Percentiles rank a stretch among this genome's conserved stretches.
These are phyloP conservation scores for Solanum arcanum DNA, from an alignment of 257 asterid species.

Conservation along the genomic window DNA sequence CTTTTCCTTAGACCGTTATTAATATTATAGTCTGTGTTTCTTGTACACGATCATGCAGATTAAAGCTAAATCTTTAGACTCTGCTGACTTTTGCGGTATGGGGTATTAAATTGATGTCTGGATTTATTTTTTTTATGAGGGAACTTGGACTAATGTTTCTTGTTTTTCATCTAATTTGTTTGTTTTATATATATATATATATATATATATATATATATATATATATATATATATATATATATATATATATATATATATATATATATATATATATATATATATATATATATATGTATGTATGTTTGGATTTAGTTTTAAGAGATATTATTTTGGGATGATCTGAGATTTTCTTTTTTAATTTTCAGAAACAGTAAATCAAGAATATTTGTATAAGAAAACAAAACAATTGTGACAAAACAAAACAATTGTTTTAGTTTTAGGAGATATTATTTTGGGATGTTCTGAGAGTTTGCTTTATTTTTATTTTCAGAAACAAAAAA, in stretches of 20 bases:
- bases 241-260: neutral
- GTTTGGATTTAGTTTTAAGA: neutral
- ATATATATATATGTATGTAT: neutral
- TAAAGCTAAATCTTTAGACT: neutral
- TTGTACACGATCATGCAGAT: neutral
- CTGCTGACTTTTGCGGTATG: neutral
- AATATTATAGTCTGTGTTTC: neutral
- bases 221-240: neutral
- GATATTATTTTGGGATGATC: neutral
- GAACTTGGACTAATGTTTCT: neutral
- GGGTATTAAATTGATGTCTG: neutral
- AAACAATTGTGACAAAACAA: neutral
- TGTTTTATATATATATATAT: neutral
- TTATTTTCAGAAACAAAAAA: neutral
- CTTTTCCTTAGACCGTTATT: no score
- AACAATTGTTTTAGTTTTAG: no score
- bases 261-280: neutral
- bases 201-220: neutral
- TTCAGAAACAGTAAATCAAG: neutral
- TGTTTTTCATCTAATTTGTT: neutral
- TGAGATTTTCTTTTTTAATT: no score
- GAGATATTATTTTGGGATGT: no score
- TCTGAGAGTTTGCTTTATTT: neutral
- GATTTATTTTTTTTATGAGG: neutral
- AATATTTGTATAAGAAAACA: neutral